These are phyloP conservation scores for Malus hybrid DNA, from an alignment of 331 rosid genomes.

Conservation along the genomic window DNA sequence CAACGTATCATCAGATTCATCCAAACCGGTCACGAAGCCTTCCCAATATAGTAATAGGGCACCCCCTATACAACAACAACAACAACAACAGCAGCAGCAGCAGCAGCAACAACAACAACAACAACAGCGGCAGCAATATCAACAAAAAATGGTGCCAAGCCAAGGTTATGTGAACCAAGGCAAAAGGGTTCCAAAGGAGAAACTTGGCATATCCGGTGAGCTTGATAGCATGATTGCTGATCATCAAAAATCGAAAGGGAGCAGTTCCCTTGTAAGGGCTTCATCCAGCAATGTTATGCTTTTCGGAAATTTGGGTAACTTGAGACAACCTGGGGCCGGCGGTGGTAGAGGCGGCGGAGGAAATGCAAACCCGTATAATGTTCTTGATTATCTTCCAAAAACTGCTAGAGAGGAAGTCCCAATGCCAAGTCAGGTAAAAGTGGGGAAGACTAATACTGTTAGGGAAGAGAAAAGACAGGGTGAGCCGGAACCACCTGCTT, in stretches of 20 bases:
- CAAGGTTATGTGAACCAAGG: slow-evolving; percentile 51
- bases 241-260: slow-evolving; percentile 48
- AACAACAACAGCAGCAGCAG: not conserved
- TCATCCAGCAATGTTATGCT: slow-evolving; percentile 84
- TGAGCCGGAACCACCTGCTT: slow-evolving; percentile 4
- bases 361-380: slow-evolving; percentile 17
- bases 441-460: slow-evolving; percentile 6
- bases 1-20: slow-evolving; percentile 2
- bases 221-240: slow-evolving; percentile 62
- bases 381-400: slow-evolving; percentile 28
- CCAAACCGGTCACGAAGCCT: slow-evolving; percentile 15
- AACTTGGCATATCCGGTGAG: slow-evolving; percentile 68
- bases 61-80: not conserved
- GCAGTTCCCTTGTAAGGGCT: slow-evolving; percentile 54
- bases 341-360: slow-evolving; percentile 17
- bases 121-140: not conserved
- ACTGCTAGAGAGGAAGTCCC: slow-evolving; percentile 24
- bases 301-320: slow-evolving; percentile 58
- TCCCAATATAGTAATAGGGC: slow-evolving; percentile 16
- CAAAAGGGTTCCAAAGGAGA: slow-evolving; percentile 60
- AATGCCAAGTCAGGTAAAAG: slow-evolving; percentile 8
- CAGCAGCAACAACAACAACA: not conserved
- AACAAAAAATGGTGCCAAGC: slow-evolving; percentile 10
- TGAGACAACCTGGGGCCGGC: slow-evolving; percentile 32
- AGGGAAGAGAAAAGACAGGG: slow-evolving; percentile 8